Conservation (phyloP, 768 basidiomycete genomes). For the Mrakia gelida region DNA sequence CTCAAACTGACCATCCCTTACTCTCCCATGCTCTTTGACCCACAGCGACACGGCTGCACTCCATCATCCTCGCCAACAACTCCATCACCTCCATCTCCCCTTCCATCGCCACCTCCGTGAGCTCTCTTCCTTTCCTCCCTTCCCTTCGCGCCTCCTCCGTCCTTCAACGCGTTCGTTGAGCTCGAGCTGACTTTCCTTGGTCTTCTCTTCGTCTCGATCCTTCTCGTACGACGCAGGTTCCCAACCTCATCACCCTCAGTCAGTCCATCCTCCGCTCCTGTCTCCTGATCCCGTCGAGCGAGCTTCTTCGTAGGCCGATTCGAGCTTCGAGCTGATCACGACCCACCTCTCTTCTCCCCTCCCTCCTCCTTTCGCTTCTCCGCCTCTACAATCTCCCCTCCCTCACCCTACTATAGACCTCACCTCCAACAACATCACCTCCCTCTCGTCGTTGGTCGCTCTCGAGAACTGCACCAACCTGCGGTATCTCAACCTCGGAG, state of each 20-base stretch:
- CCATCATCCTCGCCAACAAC: slow-evolving; percentile 32
- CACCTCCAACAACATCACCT: slow-evolving; percentile 42
- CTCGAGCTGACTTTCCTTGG: not conserved
- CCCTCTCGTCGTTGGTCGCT: slow-evolving; percentile 42
- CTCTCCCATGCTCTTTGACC: not conserved
- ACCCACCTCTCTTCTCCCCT: not conserved
- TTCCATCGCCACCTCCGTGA: slow-evolving; percentile 18
- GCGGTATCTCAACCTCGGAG: slow-evolving; percentile 41
- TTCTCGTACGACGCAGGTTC: slow-evolving; percentile 36
- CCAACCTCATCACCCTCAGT: slow-evolving; percentile 45
- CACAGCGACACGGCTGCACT: slow-evolving; percentile 30
- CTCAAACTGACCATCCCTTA: not conserved
- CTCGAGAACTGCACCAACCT: slow-evolving; percentile 41
- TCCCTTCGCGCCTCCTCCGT: not conserved
- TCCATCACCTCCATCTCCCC: slow-evolving; percentile 27
- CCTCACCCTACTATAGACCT: slow-evolving; percentile 38
- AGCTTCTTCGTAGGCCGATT: too few species aligned
- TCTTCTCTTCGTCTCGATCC: slow-evolving; percentile 37
- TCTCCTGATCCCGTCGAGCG: not conserved
- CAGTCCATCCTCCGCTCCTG: slow-evolving; percentile 9
- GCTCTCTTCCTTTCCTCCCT: not conserved
- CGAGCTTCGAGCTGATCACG: not conserved
- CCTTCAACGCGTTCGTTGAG: not conserved
- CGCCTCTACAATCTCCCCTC: not conserved
- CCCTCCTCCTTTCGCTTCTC: not conserved